Conservation (phyloP, 495 filamentous ascomycete genomes). For the Penicillium arizonense region DNA sequence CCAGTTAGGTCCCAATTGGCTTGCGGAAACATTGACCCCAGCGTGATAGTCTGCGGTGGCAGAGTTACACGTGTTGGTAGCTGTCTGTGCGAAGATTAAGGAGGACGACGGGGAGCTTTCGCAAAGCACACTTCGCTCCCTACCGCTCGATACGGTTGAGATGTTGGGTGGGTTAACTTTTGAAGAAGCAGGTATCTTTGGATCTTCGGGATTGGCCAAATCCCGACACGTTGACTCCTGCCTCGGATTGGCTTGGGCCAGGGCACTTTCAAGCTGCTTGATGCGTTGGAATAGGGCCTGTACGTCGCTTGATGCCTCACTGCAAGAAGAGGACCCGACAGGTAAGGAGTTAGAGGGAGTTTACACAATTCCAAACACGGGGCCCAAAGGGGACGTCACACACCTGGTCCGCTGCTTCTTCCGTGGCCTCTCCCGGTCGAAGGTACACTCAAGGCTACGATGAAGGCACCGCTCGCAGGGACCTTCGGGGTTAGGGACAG, state of each 20-base stretch:
- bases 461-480: constrained; percentile 16
- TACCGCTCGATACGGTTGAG: neutral
- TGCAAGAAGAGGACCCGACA: too few species aligned
- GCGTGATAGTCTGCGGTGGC: neutral
- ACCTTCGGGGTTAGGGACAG: constrained; percentile 6
- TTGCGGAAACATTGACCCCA: neutral
- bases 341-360: too few species aligned
- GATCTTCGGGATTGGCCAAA: neutral
- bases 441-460: constrained; percentile 17
- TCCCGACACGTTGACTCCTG: neutral
- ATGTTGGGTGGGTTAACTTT: neutral
- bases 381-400: neutral
- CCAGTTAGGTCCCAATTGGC: constrained; percentile 19
- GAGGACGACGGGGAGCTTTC: neutral
- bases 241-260: neutral
- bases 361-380: too few species aligned
- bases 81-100: neutral
- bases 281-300: constrained; percentile 7
- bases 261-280: constrained; percentile 8
- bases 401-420: constrained; percentile 12
- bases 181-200: neutral
- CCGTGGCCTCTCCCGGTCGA: constrained; percentile 11
- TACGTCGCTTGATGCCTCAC: neutral
- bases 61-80: neutral
- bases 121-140: neutral